Evolutionary conservation across 768 basidiomycete genomes (phyloP).

Genomic region (Mycena pura): DNA sequence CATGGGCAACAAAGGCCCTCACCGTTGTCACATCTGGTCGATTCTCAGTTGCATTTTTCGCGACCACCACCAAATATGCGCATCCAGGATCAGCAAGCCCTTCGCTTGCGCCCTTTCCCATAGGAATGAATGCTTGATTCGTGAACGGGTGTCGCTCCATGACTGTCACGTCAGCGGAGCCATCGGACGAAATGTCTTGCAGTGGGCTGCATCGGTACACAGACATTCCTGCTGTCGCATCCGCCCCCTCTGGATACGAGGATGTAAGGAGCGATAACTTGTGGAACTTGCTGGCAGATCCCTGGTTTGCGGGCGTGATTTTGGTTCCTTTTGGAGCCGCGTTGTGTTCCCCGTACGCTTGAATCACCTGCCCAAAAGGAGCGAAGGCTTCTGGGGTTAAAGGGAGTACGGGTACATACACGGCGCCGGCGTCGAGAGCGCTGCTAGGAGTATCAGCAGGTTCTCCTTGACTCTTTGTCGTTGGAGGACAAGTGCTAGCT

Average conservation of each 20-base stretch:
- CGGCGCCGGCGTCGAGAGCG: neutral
- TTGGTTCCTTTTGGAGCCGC: constrained; percentile 72
- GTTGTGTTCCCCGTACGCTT: constrained; percentile 76
- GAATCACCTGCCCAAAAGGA: constrained; percentile 89
- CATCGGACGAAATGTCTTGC: constrained; percentile 51
- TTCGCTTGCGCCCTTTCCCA: constrained; percentile 69
- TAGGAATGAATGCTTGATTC: constrained; percentile 93
- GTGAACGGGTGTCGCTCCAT: constrained; percentile 91
- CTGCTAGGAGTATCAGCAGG: neutral
- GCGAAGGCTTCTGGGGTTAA: constrained; percentile 88
- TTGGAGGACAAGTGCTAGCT: constrained; percentile 1
- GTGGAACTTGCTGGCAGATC: constrained; percentile 93
- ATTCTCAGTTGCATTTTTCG: constrained; percentile 77
- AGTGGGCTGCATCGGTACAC: constrained; percentile 81
- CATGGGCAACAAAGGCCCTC: constrained; percentile 82
- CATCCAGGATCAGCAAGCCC: constrained; percentile 22
- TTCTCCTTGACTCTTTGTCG: neutral
- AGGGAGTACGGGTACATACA: constrained; percentile 61
- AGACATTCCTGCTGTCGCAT: constrained; percentile 74
- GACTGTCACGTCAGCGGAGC: constrained; percentile 65
- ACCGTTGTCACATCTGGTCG: constrained; percentile 77
- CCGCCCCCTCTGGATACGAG: constrained; percentile 64
- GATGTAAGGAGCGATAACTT: constrained; percentile 77
- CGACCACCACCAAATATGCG: constrained; percentile 85
- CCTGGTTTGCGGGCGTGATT: constrained; percentile 86